A percentile compares a stretch with the other conserved stretches of the same genome.
Conservation (phyloP, 2,329 filamentous ascomycete genomes). For the Curvularia eragrostidis region DNA sequence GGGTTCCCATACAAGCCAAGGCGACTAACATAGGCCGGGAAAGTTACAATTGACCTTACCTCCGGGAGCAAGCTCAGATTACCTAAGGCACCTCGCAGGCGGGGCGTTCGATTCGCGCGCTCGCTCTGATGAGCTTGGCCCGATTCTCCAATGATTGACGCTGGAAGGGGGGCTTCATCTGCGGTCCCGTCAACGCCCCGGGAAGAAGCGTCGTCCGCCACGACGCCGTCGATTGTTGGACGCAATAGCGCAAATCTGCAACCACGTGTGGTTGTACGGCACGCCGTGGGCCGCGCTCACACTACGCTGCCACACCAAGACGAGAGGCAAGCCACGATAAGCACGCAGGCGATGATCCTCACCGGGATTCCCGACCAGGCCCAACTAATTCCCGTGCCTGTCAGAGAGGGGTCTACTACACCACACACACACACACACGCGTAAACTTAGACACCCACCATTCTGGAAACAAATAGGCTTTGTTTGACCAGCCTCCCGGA, state of each 20-base stretch:
- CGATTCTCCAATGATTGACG: slow-evolving; percentile 20
- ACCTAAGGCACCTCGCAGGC: slow-evolving; percentile 25
- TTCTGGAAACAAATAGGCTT: background rate
- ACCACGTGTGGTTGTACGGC: slow-evolving; percentile 24
- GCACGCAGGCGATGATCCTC: slow-evolving; percentile 31
- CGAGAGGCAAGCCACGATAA: slow-evolving; percentile 25
- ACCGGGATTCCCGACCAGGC: slow-evolving; percentile 31
- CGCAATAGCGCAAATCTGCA: slow-evolving; percentile 22
- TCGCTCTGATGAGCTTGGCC: slow-evolving; percentile 19
- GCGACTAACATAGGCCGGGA: slow-evolving; percentile 4
- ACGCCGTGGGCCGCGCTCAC: slow-evolving; percentile 16
- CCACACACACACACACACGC: background rate
- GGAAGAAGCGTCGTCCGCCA: slow-evolving; percentile 31
- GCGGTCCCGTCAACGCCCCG: slow-evolving; percentile 22
- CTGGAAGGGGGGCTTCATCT: slow-evolving; percentile 7
- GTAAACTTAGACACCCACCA: background rate
- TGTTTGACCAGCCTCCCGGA: background rate
- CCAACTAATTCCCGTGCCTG: slow-evolving; percentile 17
- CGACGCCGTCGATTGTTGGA: slow-evolving; percentile 22
- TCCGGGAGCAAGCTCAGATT: slow-evolving; percentile 25
- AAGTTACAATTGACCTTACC: slow-evolving; percentile 15
- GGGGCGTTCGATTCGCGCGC: slow-evolving; percentile 26
- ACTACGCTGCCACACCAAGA: slow-evolving; percentile 12
- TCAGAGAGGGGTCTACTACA: background rate
- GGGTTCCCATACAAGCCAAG: slow-evolving; percentile 29